Percentiles rank a stretch among this genome's conserved stretches.
These are phyloP conservation scores for Remersonia thermophila DNA, from an alignment of 2,329 filamentous ascomycete genomes.

Conservation along the genomic window DNA sequence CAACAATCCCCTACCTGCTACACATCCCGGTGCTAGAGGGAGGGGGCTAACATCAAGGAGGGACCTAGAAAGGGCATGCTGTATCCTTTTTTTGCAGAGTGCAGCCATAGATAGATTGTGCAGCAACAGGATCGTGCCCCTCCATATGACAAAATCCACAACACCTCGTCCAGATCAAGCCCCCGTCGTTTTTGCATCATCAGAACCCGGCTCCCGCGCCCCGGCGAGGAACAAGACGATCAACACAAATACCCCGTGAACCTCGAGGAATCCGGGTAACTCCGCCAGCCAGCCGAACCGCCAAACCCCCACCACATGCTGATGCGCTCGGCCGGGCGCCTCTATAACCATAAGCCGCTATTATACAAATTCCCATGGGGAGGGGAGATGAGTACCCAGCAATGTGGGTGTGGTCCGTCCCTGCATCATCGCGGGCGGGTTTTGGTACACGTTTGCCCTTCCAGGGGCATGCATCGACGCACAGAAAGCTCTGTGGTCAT, in stretches of 20 bases:
- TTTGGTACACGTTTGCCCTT: slow-evolving; percentile 14
- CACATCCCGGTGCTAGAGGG: no score
- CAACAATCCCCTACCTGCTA: no score
- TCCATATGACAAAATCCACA: no score
- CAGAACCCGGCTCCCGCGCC: no score
- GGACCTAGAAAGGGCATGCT: no score
- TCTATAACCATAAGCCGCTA: slow-evolving; percentile 26
- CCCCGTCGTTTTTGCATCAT: no score
- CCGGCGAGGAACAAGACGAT: no score
- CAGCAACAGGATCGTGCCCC: no score
- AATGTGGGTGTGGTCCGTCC: slow-evolving; percentile 23
- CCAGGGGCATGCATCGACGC: slow-evolving; percentile 5
- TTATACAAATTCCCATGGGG: slow-evolving; percentile 35
- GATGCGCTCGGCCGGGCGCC: slow-evolving; percentile 13
- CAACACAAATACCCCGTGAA: not conserved
- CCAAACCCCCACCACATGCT: slow-evolving; percentile 7
- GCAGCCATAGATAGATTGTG: no score
- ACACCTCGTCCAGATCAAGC: no score
- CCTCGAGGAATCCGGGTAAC: not conserved
- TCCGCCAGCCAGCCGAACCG: not conserved
- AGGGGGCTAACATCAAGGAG: no score
- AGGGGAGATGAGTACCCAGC: slow-evolving; percentile 26
- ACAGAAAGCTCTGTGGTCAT: slow-evolving; percentile 9
- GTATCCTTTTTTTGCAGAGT: no score
- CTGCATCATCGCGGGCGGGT: slow-evolving; percentile 5